Base-by-base conservation (phyloP, 768 basidiomycete species). In the Sarcodon aspratus region DNA sequence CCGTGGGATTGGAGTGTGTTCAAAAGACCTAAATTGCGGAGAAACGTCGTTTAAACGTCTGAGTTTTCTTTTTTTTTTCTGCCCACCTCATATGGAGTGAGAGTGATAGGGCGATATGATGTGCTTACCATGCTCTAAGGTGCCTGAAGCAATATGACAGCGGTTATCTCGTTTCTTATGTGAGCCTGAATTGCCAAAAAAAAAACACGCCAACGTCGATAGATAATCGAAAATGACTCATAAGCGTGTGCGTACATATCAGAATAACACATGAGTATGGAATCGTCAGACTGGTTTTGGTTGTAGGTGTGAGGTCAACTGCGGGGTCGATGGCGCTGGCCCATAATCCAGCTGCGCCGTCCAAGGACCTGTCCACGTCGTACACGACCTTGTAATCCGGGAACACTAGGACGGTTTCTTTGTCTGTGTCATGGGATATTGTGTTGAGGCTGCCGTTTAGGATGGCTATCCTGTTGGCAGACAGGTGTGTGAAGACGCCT, bases 91-190 rank as follows among this genome's bases (percentile, higher is more conserved):
- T 27, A 27, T 2, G 21, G 21, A 27, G 21, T 27, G 21, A 5
- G 21, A 27, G 21, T 27, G 21, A 27, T 27, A 27, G 21, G 21
- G 21, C 3, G 21, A 42, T 34, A 46, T 44, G 21, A 52, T 7
- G 48, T 47, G 65, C 70, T 53, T 52, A 86, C 86, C 74, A 56
- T 82, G 74, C 60, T 85, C 83, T 33, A 96, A 78, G 57, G 85
- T 80, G 2, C 87, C 86, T 1, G 92, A 91, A 9, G 86, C 80
- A 42, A 97, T 82, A 21, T 79, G 78, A 64, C 95, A 99, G 52
- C 91, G 79, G 61, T 93, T 94, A 66, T 97, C 95, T 33, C 94
- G 73, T 57, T 77, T 79, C 67, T 92, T 91, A 67, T 98, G 95
- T 2, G 93, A 96, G 63, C 94, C 91, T 94, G 58, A 13, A 33